Conservation (phyloP, 768 basidiomycete species). For the Crepidotus variabilis region DNA sequence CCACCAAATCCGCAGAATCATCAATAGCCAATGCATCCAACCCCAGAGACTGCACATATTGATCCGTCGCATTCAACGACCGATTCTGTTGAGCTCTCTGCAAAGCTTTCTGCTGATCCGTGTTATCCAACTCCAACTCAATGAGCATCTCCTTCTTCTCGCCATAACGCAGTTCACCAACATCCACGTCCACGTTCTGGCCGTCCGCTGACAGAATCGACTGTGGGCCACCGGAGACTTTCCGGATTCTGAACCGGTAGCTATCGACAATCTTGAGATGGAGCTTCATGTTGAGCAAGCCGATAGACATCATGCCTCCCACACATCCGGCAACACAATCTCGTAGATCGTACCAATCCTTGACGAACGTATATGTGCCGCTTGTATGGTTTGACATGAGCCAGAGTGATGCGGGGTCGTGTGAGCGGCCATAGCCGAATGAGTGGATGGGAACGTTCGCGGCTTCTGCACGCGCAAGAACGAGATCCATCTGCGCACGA, state of each 20-base stretch:
- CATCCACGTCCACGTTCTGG: slow-evolving; percentile 90
- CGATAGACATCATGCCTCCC: slow-evolving; percentile 96
- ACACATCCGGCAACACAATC: slow-evolving; percentile 91
- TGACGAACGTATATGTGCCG: slow-evolving; percentile 97
- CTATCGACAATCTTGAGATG: slow-evolving; percentile 92
- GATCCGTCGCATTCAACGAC: slow-evolving; percentile 78
- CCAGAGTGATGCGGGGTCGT: slow-evolving; percentile 98
- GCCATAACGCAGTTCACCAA: slow-evolving; percentile 93
- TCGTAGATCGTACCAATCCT: slow-evolving; percentile 95
- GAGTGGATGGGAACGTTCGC: slow-evolving; percentile 97
- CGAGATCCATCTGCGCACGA: slow-evolving; percentile 96
- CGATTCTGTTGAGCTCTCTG: slow-evolving; percentile 25
- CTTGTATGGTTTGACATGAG: slow-evolving; percentile 97
- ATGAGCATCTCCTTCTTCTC: slow-evolving; percentile 97
- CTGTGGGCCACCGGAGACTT: slow-evolving; percentile 87
- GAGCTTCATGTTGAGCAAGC: slow-evolving; percentile 87
- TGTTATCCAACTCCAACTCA: slow-evolving; percentile 89
- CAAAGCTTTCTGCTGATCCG: slow-evolving; percentile 45
- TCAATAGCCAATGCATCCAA: slow-evolving; percentile 72
- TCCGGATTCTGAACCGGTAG: slow-evolving; percentile 88
- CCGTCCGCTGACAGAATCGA: slow-evolving; percentile 90
- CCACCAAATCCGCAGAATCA: slow-evolving; percentile 70
- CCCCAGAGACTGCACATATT: slow-evolving; percentile 84
- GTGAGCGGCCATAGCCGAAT: slow-evolving; percentile 94
- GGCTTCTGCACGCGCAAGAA: slow-evolving; percentile 94